These are phyloP conservation scores for Pyrenula massariospora DNA, from an alignment of 495 filamentous ascomycete species.

Conservation along the genomic window DNA sequence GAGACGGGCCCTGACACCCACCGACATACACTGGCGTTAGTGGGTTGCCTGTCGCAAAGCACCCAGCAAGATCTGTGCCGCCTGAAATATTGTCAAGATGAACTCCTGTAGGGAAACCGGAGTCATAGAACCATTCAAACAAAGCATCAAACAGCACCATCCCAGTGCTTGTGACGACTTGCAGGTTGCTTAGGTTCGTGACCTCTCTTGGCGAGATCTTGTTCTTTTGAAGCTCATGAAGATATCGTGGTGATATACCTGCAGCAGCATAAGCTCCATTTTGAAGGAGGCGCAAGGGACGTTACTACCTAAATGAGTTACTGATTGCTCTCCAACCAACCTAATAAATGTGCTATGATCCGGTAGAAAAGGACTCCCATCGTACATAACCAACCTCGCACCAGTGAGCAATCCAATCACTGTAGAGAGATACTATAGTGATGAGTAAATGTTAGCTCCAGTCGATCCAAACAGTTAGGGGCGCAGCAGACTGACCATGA, in stretches of 20 bases:
- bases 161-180: constrained; percentile 54
- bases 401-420: constrained; percentile 43
- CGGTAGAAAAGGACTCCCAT: constrained; percentile 66
- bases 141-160: constrained; percentile 66
- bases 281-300: background rate
- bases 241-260: constrained; percentile 63
- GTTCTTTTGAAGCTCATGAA: constrained; percentile 54
- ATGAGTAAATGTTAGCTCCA: too few relatives aligned
- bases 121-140: constrained; percentile 76
- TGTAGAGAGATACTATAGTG: constrained; percentile 33
- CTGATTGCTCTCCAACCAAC: constrained; percentile 46
- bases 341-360: constrained; percentile 45
- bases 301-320: constrained; percentile 21
- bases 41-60: constrained; percentile 57
- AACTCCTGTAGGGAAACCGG: constrained; percentile 51
- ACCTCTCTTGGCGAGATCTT: constrained; percentile 46
- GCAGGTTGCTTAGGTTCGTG: constrained; percentile 46
- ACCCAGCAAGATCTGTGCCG: constrained; percentile 66
- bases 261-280: constrained; percentile 35
- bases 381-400: constrained; percentile 52
- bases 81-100: constrained; percentile 66
- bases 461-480: too few relatives aligned
- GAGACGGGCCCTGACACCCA: constrained; percentile 49
- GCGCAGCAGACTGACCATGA: constrained; percentile 49
- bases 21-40: constrained; percentile 62